Base-by-base conservation (phyloP, 129 eudicot species). In the Mikania micrantha region DNA sequence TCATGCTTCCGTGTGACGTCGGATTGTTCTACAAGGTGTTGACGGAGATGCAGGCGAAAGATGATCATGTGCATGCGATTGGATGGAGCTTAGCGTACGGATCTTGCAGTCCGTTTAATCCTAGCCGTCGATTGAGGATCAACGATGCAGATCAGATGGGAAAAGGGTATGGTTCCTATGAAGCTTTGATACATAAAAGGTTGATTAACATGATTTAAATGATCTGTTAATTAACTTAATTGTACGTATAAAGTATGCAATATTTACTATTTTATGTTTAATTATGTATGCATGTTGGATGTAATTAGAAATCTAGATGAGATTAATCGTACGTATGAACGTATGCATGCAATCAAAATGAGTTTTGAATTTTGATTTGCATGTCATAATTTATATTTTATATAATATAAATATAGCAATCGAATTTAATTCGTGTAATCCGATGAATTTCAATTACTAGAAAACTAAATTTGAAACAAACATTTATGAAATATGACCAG, bases 1-100 rank as follows among this genome's bases (percentile, higher is more conserved):
- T 91, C 0, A 29, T 48, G 69, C 81, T 91, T 29, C 95, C 97
- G 0, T 91, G 97, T 66, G 90, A 87, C 12, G 93, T 91, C 0
- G 78, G 79, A 70, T 76, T 80, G 28, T 90, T 90, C 39, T 78
- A 60, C 67, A 72, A 79, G 21, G 77, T 90, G 31, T 66, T 90
- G 73, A 84, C 79, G 48, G 84, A 87, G 67, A 90, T 90, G 95
- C 79, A 78, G 17, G 42, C 73, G 15, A 34, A 27, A 6, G 67
- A 77, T 56, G 67, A 77, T 56, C 60, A 10, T 1, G 61, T 57
- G 67, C 50, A 32, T 3, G 70, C 57, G 21, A 17, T 56, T 28
- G 67, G 66, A 9, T 50, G 79, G 40, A 81, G 74, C 0, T 71
- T 73, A 27, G 73, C 57, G 0, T 53, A 71, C 22, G 87, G 79